These are phyloP conservation scores for Candida coquimbonensis DNA, from an alignment of 805 yeast species.

Conservation along the genomic window DNA sequence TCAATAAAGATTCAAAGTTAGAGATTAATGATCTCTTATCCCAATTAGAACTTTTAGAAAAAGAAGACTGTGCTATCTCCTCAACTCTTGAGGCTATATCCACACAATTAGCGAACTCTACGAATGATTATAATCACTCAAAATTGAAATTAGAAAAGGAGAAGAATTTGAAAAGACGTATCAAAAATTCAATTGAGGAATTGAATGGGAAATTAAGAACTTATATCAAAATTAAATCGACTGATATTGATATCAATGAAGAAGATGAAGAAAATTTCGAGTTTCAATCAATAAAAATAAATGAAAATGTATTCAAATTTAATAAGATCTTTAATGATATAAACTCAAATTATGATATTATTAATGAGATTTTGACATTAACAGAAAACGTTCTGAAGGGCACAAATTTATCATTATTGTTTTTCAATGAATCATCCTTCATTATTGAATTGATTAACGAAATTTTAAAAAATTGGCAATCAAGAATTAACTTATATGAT, in stretches of 20 bases:
- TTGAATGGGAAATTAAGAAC: constrained; percentile 27
- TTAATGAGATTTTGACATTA: constrained; percentile 6
- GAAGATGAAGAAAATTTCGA: background rate
- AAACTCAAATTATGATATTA: background rate
- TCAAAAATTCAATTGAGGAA: constrained; percentile 45
- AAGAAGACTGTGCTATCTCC: constrained; percentile 16
- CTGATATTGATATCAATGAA: background rate
- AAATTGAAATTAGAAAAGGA: constrained; percentile 29
- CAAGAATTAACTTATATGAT: background rate
- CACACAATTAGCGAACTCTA: constrained; percentile 15
- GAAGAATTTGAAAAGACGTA: constrained; percentile 31
- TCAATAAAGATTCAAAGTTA: background rate
- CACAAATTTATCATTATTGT: background rate
- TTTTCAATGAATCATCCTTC: background rate
- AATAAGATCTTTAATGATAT: constrained; percentile 8
- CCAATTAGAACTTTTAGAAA: constrained; percentile 19
- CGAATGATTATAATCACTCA: constrained; percentile 18
- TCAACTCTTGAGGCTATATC: constrained; percentile 19
- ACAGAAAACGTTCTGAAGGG: constrained; percentile 10
- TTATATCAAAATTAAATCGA: constrained; percentile 7
- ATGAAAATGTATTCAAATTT: constrained; percentile 1
- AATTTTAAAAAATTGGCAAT: background rate
- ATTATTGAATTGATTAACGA: background rate
- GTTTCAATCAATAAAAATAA: background rate
- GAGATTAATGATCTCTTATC: constrained; percentile 4